Conservation (phyloP, 2,329 filamentous ascomycete genomes). For the Aspergillus brunneoviolaceus region DNA sequence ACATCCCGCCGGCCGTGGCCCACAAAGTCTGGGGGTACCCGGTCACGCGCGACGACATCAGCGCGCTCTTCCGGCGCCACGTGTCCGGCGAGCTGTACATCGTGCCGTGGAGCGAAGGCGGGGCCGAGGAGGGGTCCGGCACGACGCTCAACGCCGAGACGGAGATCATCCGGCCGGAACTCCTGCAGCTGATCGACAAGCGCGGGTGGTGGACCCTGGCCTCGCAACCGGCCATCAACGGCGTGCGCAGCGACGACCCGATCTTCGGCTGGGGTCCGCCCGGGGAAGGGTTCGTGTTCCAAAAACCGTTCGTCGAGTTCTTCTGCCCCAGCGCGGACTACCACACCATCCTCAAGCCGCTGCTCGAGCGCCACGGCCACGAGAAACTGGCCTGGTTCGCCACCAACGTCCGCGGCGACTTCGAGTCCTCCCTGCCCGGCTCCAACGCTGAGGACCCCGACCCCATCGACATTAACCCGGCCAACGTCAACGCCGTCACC, state of each 20-base stretch:
- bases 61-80: slow-evolving; percentile 74
- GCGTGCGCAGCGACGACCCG: slow-evolving; percentile 70
- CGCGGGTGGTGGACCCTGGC: slow-evolving; percentile 95
- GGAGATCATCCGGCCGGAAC: slow-evolving; percentile 70
- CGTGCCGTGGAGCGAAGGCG: slow-evolving; percentile 84
- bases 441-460: slow-evolving; percentile 27
- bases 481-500: slow-evolving; percentile 86
- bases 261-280: slow-evolving; percentile 92
- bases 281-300: slow-evolving; percentile 87
- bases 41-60: slow-evolving; percentile 68
- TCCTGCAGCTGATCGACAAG: slow-evolving; percentile 72
- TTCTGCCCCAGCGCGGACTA: slow-evolving; percentile 79
- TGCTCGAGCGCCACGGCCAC: slow-evolving; percentile 60
- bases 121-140: slow-evolving; percentile 59
- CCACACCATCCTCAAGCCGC: slow-evolving; percentile 58
- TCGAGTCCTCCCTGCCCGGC: slow-evolving; percentile 58
- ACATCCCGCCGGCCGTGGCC: slow-evolving; percentile 83
- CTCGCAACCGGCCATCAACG: slow-evolving; percentile 91
- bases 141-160: slow-evolving; percentile 66
- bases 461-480: slow-evolving; percentile 36
- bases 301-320: slow-evolving; percentile 97
- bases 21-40: slow-evolving; percentile 84
- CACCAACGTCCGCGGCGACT: slow-evolving; percentile 73
- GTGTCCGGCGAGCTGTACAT: slow-evolving; percentile 75
- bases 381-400: slow-evolving; percentile 84